These are phyloP conservation scores for Blastomyces gilchristii DNA, from an alignment of 2,329 filamentous ascomycete genomes.

Conservation along the genomic window DNA sequence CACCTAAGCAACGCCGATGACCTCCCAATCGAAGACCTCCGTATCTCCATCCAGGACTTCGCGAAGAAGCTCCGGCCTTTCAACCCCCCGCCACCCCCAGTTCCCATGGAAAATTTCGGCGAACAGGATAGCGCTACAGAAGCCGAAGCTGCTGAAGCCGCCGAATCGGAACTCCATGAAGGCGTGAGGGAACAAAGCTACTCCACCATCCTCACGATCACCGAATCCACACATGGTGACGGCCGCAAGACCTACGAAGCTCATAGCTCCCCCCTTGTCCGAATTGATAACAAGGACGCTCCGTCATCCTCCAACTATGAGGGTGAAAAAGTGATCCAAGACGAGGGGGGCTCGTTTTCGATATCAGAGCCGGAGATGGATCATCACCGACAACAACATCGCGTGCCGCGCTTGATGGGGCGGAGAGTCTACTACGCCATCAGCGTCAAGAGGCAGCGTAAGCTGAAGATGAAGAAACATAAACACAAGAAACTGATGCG, in stretches of 20 bases:
- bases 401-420: constrained; percentile 52
- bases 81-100: constrained; percentile 69
- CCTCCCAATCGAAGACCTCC: constrained; percentile 49
- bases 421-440: constrained; percentile 65
- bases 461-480: constrained; percentile 99
- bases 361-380: constrained; percentile 27
- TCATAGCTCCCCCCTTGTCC: constrained; percentile 41
- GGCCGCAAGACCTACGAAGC: constrained; percentile 45
- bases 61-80: constrained; percentile 68
- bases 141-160: constrained; percentile 15
- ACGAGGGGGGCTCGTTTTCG: constrained; percentile 5
- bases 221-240: constrained; percentile 42
- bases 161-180: constrained; percentile 21
- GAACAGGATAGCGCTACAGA: constrained; percentile 24
- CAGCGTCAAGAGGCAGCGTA: constrained; percentile 83
- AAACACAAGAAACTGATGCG: constrained; percentile 99
- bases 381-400: constrained; percentile 59
- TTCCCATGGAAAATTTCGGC: constrained; percentile 41
- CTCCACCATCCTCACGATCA: constrained; percentile 43
- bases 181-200: constrained; percentile 33
- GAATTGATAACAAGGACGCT: constrained; percentile 30
- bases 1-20: constrained; percentile 32
- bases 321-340: constrained; percentile 15
- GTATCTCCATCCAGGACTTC: constrained; percentile 58
- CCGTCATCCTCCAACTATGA: constrained; percentile 22